Base-by-base conservation (phyloP, 169 alveolate species). In the Babesia bigemina region DNA sequence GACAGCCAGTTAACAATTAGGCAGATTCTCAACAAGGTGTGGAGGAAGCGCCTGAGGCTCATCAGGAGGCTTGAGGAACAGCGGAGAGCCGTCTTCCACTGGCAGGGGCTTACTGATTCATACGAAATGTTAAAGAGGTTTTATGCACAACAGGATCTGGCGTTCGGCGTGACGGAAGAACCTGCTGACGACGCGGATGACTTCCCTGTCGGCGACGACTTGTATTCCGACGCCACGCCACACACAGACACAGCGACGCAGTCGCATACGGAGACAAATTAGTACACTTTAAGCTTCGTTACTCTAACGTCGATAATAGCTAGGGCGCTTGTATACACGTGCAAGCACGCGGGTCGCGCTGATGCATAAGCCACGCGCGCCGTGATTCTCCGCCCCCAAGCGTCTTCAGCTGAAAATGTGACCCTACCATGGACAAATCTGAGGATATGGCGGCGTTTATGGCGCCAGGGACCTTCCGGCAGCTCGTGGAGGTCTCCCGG, bases 401-500 rank as follows among this genome's bases (percentile, higher is more conserved):
- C 39, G 6, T 19, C 2, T 19, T 4, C 57, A 21, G 6, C 2
- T 21, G 57, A 61, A 61, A 61, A 61, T 61, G 70, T 61, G 22
- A 14, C 16, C 3, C 29, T 28, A 10, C 55, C 28, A 61, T 61
- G 70, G 70, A 19, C 4, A 19, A 26, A 13, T 9, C 53, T n/a
- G 70, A 61, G 26, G 70, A 61, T 3, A 11, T 29, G 3, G 28
- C 49, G 29, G 57, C 24, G 26, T 42, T 42, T 21, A 24, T 48
- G 47, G 4, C 28, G 48, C 75, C 63, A 12, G 76, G 76, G 42
- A 44, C 66, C 47, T 17, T 67, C 48, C 76, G 76, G 13, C 45
- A 67, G 60, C 65, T 67, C 45, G 65, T 67, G 17, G 75, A 36
- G 17, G 75, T 66, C 16, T 26, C 75, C 28, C 13, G 53, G 50